These are phyloP conservation scores for Leccinum obscurum DNA, from an alignment of 768 basidiomycete species.

Conservation along the genomic window DNA sequence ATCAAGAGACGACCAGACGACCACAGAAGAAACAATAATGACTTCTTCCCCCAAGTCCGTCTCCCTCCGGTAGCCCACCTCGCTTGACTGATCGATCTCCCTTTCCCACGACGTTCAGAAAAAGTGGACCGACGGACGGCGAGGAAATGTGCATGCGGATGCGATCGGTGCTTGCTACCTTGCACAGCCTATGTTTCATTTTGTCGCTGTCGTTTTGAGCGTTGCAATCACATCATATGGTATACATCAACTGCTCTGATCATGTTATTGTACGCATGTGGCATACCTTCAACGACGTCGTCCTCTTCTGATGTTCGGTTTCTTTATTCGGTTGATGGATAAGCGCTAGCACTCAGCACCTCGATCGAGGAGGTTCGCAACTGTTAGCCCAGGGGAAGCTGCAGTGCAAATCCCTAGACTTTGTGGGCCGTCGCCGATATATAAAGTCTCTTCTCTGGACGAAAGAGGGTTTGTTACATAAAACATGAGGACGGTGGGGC, in stretches of 20 bases:
- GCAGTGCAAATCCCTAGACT: background rate
- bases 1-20: conserved; percentile 60
- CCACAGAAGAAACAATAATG: conserved; percentile 79
- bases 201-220: background rate
- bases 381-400: no score
- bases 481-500: background rate
- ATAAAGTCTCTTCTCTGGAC: no score
- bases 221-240: background rate
- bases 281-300: background rate
- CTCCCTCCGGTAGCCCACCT: background rate
- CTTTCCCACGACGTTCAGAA: conserved; percentile 45
- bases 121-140: conserved; percentile 87
- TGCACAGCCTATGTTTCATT: background rate
- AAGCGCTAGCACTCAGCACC: background rate
- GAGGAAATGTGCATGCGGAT: conserved; percentile 47
- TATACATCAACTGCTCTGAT: conserved; percentile 4
- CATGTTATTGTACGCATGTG: conserved; percentile 1
- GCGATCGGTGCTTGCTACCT: no score
- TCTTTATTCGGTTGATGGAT: background rate
- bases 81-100: conserved; percentile 2
- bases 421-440: background rate
- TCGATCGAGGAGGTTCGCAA: background rate
- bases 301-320: background rate
- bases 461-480: no score
- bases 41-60: conserved; percentile 27